Evolutionary conservation across 1,284 basidiomycete genomes (phyloP), one percentile per base, ranked within the genome.

Genomic region (Tylopilus sp.): DNA sequence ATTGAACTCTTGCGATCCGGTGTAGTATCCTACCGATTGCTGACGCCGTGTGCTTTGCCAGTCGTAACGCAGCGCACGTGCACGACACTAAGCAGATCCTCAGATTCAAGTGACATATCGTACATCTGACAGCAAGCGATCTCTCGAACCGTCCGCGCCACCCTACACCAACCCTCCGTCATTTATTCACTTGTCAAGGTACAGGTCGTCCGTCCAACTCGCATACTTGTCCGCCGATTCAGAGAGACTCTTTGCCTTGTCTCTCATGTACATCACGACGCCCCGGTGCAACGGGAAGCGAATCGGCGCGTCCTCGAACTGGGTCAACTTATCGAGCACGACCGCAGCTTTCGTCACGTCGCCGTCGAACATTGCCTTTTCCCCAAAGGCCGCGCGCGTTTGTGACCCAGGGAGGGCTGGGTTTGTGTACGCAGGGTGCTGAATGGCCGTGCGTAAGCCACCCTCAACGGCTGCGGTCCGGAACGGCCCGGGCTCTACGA

Each of bases 401-500:
- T 52, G 39, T 3, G 51, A 52, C 8, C 19, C 12, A 6, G 2
- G 35, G 13, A 41, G 29, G 4, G 44, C 23, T 4, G 51, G 61
- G 21, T 64, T 23, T 1, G 54, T 41, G 29, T 62, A 60, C 26
- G 56, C 64, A 11, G 59, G 46, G n/a, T 64, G 64, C 21, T 44
- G 51, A 3, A 41, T 51, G 1, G 30, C 35, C 6, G 4, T 2
- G 3, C 19, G 39, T 18, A 33, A 23, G 30, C 58, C 54, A 2
- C 30, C 26, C 13, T 33, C 30, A 10, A 28, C n/a, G 3, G 58
- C 38, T n/a, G 40, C 41, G 1, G 60, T 67, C 5, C 51, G 51
- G 48, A 39, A 67, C 6, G 58, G 65, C 1, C 61, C 61, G 0
- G 53, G 60, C 40, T 59, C 56, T 21, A 66, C 29, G 23, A 64